A percentile compares a stretch with the other conserved stretches of the same genome.
Conservation (phyloP, 2,329 filamentous ascomycete species). For the Stagonosporopsis cucurbitacearum region DNA sequence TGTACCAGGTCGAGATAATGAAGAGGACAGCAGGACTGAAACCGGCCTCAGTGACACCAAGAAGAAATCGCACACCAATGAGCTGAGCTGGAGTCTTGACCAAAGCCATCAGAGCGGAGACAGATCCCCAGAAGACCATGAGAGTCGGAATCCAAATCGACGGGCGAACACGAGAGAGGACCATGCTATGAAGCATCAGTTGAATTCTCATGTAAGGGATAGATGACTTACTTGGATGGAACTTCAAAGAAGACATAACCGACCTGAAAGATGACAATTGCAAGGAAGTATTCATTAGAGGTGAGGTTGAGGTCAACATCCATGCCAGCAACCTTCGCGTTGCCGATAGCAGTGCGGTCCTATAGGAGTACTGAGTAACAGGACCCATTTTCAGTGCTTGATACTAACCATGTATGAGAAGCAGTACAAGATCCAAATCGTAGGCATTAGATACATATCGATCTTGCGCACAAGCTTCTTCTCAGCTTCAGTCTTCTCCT, state of each 20-base stretch:
- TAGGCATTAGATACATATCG: constrained; percentile 34
- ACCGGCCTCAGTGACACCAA: constrained; percentile 34
- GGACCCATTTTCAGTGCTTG: not conserved
- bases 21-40: constrained; percentile 35
- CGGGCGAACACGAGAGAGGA: constrained; percentile 27
- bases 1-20: constrained; percentile 37
- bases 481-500: constrained; percentile 26
- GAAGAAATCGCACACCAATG: constrained; percentile 31
- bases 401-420: constrained; percentile 33
- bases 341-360: constrained; percentile 46
- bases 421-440: constrained; percentile 33
- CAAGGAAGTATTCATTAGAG: constrained; percentile 60
- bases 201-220: not conserved
- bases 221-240: constrained; percentile 27
- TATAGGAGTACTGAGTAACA: not conserved
- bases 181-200: constrained; percentile 24
- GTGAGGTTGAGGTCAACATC: constrained; percentile 26
- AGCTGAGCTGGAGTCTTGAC: constrained; percentile 30
- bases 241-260: constrained; percentile 35
- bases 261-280: constrained; percentile 33
- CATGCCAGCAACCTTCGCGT: constrained; percentile 50
- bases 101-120: constrained; percentile 27
- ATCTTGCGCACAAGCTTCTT: constrained; percentile 34
- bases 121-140: constrained; percentile 31
- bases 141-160: constrained; percentile 30